Evolutionary conservation across 2,329 filamentous ascomycete genomes (phyloP), one percentile per base, ranked within the genome.

Genomic region (Penicillium sclerotiorum): DNA sequence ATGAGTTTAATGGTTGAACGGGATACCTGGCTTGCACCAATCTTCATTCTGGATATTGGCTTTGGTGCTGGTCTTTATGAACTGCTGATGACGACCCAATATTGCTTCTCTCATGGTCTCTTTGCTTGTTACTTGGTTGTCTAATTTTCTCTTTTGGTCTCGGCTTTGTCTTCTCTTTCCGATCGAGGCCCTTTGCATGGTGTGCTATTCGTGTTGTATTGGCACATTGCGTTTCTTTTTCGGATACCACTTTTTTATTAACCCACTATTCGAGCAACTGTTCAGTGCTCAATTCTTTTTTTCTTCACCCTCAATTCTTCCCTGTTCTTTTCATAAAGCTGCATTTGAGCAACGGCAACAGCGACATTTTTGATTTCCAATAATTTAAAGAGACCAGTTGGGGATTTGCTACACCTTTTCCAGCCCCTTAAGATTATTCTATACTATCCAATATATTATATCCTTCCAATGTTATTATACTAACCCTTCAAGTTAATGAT

Each of bases 41-140:
- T 50, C 39, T 45, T 48, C 47, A 49, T n/a, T 39, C 44, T 50
- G 39, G 40, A 49, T 47, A 9, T 37, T 46, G 43, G 32, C 47
- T 39, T 58, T 53, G 56, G 59, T 49, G 52, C 57, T 49, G 48
- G 58, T 55, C 55, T 51, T 68, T 60, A 67, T 63, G 65, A 68
- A 60, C 56, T 63, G 41, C 41, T 62, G 59, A 65, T 64, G 63
- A 69, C 62, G 60, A 56, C 51, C 44, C 28, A n/a, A 33, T 43
- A 30, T 45, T 52, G 44, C 56, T 48, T 52, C 50, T 53, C 28
- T 38, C 42, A 32, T 49, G 36, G 46, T 45, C 42, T 50, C 41
- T 42, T 51, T 33, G 32, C 30, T 50, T 37, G 21, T 35, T 27
- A 48, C 28, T 33, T 45, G 28, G 30, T 18, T 41, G n/a, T 43